Evolutionary conservation across 345 rosid genomes (phyloP).

Genomic region (Sonneratia caseolaris): DNA sequence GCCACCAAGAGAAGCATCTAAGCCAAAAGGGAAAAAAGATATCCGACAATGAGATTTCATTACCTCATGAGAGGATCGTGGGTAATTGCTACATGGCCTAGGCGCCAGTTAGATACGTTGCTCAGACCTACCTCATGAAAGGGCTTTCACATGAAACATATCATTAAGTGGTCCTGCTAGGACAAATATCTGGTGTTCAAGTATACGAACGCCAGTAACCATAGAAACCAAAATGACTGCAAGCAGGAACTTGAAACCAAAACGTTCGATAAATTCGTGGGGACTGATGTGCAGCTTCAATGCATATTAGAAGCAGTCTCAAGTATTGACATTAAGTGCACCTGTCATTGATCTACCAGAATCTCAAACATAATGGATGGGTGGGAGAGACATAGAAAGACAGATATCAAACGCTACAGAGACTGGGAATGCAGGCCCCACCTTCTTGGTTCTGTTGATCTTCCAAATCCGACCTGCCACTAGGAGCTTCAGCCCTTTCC

Average conservation of each 20-base stretch:
- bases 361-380: neutral
- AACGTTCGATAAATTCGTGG: constrained; percentile 1
- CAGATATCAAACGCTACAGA: constrained; percentile 30
- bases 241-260: neutral
- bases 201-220: neutral
- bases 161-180: neutral
- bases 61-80: neutral
- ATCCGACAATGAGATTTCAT: no score
- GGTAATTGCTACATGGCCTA: no score
- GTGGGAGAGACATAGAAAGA: constrained; percentile 1
- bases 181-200: neutral
- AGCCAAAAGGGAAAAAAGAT: neutral
- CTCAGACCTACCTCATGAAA: neutral
- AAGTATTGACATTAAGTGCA: constrained; percentile 3
- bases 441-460: constrained; percentile 82
- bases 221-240: neutral
- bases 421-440: constrained; percentile 81
- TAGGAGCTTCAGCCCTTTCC: constrained; percentile 86
- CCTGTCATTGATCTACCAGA: constrained; percentile 2
- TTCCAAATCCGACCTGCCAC: constrained; percentile 95
- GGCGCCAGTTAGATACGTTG: neutral
- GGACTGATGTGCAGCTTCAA: constrained; percentile 6
- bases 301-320: neutral
- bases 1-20: no score
- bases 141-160: neutral